These are phyloP conservation scores for Fusarium globosum DNA, from an alignment of 2,329 filamentous ascomycete species.

Conservation along the genomic window DNA sequence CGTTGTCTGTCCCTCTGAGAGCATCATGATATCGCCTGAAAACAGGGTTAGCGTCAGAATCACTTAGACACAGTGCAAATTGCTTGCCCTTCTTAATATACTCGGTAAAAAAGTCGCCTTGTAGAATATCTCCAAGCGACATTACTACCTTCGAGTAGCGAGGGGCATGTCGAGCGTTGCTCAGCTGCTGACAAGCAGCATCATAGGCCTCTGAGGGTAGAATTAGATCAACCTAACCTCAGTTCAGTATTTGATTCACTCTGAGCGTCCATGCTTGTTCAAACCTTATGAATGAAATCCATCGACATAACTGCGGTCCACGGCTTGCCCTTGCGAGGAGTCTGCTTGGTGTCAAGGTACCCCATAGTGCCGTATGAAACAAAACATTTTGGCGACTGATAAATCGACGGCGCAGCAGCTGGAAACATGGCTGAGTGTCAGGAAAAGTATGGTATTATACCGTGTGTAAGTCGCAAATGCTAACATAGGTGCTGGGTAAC, in stretches of 20 bases:
- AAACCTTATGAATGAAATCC: constrained; percentile 75
- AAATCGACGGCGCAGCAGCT: constrained; percentile 57
- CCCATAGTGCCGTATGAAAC: constrained; percentile 76
- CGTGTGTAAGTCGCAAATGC: constrained; percentile 17
- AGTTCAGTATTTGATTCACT: neutral
- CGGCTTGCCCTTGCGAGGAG: constrained; percentile 78
- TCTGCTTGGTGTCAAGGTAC: constrained; percentile 77
- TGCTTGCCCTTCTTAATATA: constrained; percentile 81
- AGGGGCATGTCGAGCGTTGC: constrained; percentile 50
- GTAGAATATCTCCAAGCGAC: constrained; percentile 76
- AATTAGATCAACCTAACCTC: constrained; percentile 71
- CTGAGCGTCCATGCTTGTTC: neutral
- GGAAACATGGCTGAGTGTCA: constrained; percentile 55
- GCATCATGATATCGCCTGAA: constrained; percentile 81
- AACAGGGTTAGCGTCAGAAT: neutral
- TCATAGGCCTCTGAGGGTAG: constrained; percentile 73
- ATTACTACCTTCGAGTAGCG: constrained; percentile 77
- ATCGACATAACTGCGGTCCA: constrained; percentile 76
- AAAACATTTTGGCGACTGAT: constrained; percentile 75
- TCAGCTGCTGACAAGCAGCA: constrained; percentile 64
- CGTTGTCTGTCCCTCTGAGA: constrained; percentile 79
- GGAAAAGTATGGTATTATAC: neutral
- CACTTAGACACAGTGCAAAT: neutral
- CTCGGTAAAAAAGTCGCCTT: constrained; percentile 81
- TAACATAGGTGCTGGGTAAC: neutral